Evolutionary conservation across 2,329 filamentous ascomycete species (phyloP).

Genomic region (Parascedosporium putredinis): DNA sequence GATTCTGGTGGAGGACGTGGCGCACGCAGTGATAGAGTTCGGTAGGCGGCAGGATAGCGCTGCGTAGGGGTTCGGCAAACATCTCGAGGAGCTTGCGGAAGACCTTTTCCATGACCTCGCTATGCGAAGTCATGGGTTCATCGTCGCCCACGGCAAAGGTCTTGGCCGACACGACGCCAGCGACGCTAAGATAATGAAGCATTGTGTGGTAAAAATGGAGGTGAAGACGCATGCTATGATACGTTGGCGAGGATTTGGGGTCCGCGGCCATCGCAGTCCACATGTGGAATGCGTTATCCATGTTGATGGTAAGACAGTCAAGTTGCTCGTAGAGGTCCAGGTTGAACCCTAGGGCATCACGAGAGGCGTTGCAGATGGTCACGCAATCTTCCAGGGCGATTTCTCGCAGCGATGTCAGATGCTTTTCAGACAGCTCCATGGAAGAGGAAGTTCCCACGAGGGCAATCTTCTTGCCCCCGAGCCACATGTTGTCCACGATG

Average conservation of each 20-base stretch:
- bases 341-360: slow-evolving; percentile 5
- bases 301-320: slow-evolving; percentile 34
- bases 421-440: slow-evolving; percentile 35
- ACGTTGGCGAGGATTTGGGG: slow-evolving; percentile 17
- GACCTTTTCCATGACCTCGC: slow-evolving; percentile 5
- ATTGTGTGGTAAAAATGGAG: slow-evolving; percentile 6
- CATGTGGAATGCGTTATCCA: slow-evolving; percentile 37
- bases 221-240: slow-evolving; percentile 3
- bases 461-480: slow-evolving; percentile 59
- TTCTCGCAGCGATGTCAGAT: slow-evolving; percentile 27
- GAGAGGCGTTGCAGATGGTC: slow-evolving; percentile 12
- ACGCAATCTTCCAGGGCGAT: slow-evolving; percentile 31
- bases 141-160: slow-evolving; percentile 2
- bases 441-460: slow-evolving; percentile 68
- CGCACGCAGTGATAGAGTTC: slow-evolving; percentile 29
- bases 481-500: slow-evolving; percentile 61
- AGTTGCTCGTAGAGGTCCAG: slow-evolving; percentile 14
- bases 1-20: slow-evolving; percentile 9
- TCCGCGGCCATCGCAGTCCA: slow-evolving; percentile 24
- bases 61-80: slow-evolving; percentile 15
- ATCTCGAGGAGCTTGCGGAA: slow-evolving; percentile 5
- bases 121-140: slow-evolving; percentile 1
- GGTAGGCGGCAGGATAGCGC: slow-evolving; percentile 25
- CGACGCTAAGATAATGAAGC: slow-evolving; percentile 7
- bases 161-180: slow-evolving; percentile 5